Evolutionary conservation across 495 filamentous ascomycete species (phyloP), one percentile per base, ranked within the genome.

Genomic region (Xylaria flabelliformis): DNA sequence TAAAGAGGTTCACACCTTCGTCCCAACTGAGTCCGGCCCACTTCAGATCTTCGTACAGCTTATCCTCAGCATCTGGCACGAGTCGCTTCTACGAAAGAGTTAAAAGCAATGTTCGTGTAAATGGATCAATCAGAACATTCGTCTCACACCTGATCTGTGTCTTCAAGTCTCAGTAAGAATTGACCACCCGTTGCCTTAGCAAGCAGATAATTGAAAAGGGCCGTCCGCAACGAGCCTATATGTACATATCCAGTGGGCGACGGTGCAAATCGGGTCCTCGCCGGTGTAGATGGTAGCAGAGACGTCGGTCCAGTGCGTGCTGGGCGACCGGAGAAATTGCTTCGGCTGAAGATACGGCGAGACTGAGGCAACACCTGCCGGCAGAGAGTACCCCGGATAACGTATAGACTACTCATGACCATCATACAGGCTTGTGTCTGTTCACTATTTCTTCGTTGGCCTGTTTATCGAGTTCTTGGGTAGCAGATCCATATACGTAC

Each of bases 1-100:
- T 59, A 19, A 34, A n/a, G 10, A 19, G 24, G 17, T 9, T 29
- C 67, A 64, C 78, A 90, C 94, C 96, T 89, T 99, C 97, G 82
- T 98, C 95, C 95, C 95, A 98, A 63, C 91, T 85, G 39, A 98
- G 82, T 1, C 96, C 94, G 29, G 93, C 92, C 96, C 96, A 98
- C 81, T 87, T 83, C 59, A 99, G 78, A 80, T 97, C 95, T 61
- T 91, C 83, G 75, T 88, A 91, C 2, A 99, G 80, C 71, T 88
- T 87, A 72, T 90, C 77, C 80, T 97, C 94, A 4, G 97, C 94
- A 73, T 89, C 93, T 2, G 85, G 82, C 34, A 98, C 90, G 26
- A 83, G 75, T 34, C 85, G 81, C 13, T 73, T 73, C 79, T 83
- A 58, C 17, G 65, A 15, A 70, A 55, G 50, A 29, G 71, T 79